Evolutionary conservation across 2,329 filamentous ascomycete species (phyloP).

Genomic region (Trichoderma koningii): DNA sequence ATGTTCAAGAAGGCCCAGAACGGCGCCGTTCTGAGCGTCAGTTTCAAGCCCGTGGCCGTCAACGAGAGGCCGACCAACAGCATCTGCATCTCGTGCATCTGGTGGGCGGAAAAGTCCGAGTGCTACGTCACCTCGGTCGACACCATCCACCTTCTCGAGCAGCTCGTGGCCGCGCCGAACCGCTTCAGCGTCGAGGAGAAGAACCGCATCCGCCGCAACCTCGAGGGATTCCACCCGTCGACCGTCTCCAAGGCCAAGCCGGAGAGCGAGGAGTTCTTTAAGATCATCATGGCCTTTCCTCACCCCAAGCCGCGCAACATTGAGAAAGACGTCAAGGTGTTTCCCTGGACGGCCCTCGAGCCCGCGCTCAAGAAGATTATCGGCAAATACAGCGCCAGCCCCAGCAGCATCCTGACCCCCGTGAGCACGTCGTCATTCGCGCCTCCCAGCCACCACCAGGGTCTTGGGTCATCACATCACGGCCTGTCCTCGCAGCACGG

Average conservation of each 20-base stretch:
- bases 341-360: constrained; percentile 88
- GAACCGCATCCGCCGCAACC: constrained; percentile 92
- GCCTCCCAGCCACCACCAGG: constrained; percentile 46
- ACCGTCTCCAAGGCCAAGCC: constrained; percentile 92
- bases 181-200: constrained; percentile 97
- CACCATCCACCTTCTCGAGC: constrained; percentile 92
- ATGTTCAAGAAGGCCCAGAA: constrained; percentile 82
- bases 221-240: constrained; percentile 89
- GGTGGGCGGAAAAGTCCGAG: constrained; percentile 88
- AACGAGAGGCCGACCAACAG: constrained; percentile 80
- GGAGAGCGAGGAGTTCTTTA: constrained; percentile 97
- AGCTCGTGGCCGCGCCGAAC: constrained; percentile 72
- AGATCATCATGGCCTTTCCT: constrained; percentile 97
- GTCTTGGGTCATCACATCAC: constrained; percentile 39
- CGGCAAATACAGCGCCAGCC: constrained; percentile 78
- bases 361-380: constrained; percentile 96
- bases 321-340: constrained; percentile 99
- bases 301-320: constrained; percentile 96
- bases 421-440: constrained; percentile 46
- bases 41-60: constrained; percentile 75
- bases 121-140: constrained; percentile 96
- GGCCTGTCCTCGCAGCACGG: constrained; percentile 35
- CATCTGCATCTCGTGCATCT: constrained; percentile 96
- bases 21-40: constrained; percentile 78
- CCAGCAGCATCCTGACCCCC: constrained; percentile 46